Percentiles rank a stretch among this genome's conserved stretches.
Conservation (phyloP, 2,329 filamentous ascomycete genomes). For the Hypoxylon sp. region DNA sequence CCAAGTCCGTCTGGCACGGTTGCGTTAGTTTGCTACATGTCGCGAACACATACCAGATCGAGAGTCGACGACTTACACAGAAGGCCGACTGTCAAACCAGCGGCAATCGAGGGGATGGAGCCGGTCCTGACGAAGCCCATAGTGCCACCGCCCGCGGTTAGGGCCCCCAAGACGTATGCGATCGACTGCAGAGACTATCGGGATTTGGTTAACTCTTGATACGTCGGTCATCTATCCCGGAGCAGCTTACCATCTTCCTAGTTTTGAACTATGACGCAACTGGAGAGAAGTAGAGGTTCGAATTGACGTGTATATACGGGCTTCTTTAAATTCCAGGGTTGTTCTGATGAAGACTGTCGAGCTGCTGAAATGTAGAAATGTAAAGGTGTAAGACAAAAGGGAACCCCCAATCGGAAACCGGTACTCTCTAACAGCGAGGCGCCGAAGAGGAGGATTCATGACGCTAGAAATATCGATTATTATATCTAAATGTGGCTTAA, state of each 20-base stretch:
- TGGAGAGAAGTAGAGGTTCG: background rate
- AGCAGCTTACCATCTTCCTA: slow-evolving; percentile 38
- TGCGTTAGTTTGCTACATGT: slow-evolving; percentile 7
- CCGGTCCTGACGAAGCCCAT: slow-evolving; percentile 86
- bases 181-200: slow-evolving; percentile 59
- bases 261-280: background rate
- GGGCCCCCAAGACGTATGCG: slow-evolving; percentile 78
- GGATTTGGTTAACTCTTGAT: slow-evolving; percentile 33
- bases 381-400: slow-evolving; percentile 10
- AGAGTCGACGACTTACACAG: slow-evolving; percentile 54
- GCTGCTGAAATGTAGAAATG: slow-evolving; percentile 2
- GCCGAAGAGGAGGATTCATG: slow-evolving; percentile 16
- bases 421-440: slow-evolving; percentile 14
- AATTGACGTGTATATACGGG: background rate
- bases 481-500: slow-evolving; percentile 22
- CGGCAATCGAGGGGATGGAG: slow-evolving; percentile 85
- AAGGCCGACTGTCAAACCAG: slow-evolving; percentile 81
- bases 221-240: background rate
- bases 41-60: background rate
- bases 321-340: background rate
- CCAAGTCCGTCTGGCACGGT: slow-evolving; percentile 71
- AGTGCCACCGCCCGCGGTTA: slow-evolving; percentile 87
- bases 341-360: background rate
- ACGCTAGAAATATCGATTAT: slow-evolving; percentile 3
- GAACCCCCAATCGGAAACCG: slow-evolving; percentile 26